Conservation (phyloP, 2,329 filamentous ascomycete genomes). For the Diaporthe amygdali region DNA sequence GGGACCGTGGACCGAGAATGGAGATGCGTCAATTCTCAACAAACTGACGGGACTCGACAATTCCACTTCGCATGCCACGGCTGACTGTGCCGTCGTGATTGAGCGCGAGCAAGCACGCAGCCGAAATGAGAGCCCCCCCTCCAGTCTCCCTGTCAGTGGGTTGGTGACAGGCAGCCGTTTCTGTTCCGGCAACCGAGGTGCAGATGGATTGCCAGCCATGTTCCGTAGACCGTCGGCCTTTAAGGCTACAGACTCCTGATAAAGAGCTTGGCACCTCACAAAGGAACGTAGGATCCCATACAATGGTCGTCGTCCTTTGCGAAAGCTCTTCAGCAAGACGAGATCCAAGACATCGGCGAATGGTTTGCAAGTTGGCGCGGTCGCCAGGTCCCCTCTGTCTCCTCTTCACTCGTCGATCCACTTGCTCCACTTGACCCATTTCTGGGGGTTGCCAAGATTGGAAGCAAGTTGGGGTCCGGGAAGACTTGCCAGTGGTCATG, state of each 20-base stretch:
- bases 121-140: constrained; percentile 15
- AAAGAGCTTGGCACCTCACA: background rate
- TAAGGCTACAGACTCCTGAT: background rate
- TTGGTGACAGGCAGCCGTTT: constrained; percentile 9
- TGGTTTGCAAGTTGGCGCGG: background rate
- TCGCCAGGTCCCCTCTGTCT: background rate
- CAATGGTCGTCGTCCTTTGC: background rate
- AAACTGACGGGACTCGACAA: background rate
- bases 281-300: constrained; percentile 3
- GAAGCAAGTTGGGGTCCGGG: background rate
- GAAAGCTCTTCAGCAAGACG: background rate
- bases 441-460: background rate
- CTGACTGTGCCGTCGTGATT: background rate
- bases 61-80: background rate
- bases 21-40: background rate
- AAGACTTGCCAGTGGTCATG: too few species aligned
- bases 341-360: background rate
- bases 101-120: background rate
- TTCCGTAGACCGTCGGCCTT: background rate
- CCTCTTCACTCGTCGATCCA: background rate
- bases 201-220: background rate
- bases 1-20: background rate
- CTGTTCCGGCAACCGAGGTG: constrained; percentile 1
- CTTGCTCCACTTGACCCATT: background rate
- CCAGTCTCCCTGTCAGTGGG: background rate